Evolutionary conservation across 2,329 filamentous ascomycete genomes (phyloP).

Genomic region (Coniochaeta prunicola): DNA sequence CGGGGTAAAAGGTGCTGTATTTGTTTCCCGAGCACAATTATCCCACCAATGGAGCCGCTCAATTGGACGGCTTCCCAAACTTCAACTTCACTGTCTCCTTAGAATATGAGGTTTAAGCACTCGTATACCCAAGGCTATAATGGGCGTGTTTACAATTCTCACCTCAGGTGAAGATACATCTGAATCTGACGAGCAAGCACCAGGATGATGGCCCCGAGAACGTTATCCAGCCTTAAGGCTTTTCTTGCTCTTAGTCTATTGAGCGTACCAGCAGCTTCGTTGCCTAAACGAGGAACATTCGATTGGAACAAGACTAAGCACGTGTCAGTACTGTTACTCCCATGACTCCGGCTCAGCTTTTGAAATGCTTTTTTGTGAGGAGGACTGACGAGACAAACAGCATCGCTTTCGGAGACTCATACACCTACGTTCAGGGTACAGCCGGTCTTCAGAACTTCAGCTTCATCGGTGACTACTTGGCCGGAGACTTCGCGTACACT

Average conservation of each 20-base stretch:
- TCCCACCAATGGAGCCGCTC: background rate
- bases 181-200: background rate
- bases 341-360: background rate
- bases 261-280: background rate
- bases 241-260: background rate
- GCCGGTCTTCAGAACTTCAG: conserved; percentile 41
- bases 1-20: background rate
- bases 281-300: background rate
- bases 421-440: conserved; percentile 46
- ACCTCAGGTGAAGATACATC: background rate
- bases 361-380: background rate
- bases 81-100: background rate
- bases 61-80: background rate
- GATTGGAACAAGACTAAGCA: background rate
- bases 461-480: conserved; percentile 44
- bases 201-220: background rate
- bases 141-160: background rate
- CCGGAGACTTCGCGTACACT: conserved; percentile 33
- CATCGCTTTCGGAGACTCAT: conserved; percentile 42
- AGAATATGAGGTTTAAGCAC: background rate
- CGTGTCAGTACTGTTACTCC: background rate
- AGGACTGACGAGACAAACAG: background rate
- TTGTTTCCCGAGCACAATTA: background rate
- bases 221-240: background rate
- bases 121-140: background rate